Conservation (phyloP, 345 rosid species). For the Citrus hindsii region DNA sequence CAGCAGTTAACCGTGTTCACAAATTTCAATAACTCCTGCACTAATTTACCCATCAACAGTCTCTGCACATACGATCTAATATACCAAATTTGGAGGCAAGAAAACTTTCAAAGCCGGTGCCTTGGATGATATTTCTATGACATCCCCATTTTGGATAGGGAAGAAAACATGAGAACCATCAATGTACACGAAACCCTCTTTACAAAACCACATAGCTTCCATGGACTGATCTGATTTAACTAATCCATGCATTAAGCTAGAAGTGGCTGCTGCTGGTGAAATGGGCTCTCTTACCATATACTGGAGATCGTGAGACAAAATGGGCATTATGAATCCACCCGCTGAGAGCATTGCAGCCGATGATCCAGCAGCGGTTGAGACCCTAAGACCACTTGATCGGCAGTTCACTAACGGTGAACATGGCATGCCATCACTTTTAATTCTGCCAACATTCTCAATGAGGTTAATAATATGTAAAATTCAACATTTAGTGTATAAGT, state of each 20-base stretch:
- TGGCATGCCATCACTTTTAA: conserved; percentile 37
- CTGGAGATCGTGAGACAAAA: conserved; percentile 61
- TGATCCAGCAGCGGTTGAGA: conserved; percentile 86
- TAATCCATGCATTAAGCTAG: conserved; percentile 59
- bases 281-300: conserved; percentile 95
- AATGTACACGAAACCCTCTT: conserved; percentile 60
- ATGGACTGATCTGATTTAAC: conserved; percentile 47
- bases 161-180: conserved; percentile 70
- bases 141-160: conserved; percentile 53
- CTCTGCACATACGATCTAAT: not conserved
- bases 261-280: conserved; percentile 34
- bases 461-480: not conserved
- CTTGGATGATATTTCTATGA: conserved; percentile 51
- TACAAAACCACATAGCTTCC: conserved; percentile 61
- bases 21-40: not conserved
- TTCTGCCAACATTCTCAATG: conserved; percentile 35
- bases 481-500: not conserved
- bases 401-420: conserved; percentile 50
- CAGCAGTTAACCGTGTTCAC: not conserved
- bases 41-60: not conserved
- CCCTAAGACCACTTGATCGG: conserved; percentile 87
- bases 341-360: conserved; percentile 94
- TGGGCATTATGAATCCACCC: conserved; percentile 80
- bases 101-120: conserved; percentile 70
- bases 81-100: conserved; percentile 42